Conservation (phyloP, 73 alveolate species). For the Symbiodinium pilosum region DNA sequence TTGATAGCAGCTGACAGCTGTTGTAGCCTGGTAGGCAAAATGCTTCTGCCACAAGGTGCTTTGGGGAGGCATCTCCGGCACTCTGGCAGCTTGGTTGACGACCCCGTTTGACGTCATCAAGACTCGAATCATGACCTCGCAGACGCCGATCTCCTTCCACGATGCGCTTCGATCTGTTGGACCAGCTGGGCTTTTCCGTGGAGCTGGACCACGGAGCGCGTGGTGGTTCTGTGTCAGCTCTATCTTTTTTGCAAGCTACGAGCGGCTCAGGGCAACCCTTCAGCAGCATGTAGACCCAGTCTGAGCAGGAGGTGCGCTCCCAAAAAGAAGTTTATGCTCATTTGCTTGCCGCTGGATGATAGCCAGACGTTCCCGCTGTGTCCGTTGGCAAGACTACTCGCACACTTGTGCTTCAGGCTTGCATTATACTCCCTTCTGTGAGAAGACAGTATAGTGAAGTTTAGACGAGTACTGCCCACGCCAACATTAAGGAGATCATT, state of each 20-base stretch:
- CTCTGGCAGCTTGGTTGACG: slow-evolving; percentile 97
- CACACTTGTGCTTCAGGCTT: too few species aligned
- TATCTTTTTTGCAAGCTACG: slow-evolving; percentile 62
- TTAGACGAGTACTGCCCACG: too few species aligned
- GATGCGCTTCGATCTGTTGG: slow-evolving; percentile 19
- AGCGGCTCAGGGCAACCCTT: slow-evolving; percentile 31
- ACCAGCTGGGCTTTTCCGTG: slow-evolving; percentile 32
- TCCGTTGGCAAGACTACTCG: too few species aligned
- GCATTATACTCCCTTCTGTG: too few species aligned
- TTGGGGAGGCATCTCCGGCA: slow-evolving; percentile 97
- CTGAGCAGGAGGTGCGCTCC: background rate
- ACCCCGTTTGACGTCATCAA: slow-evolving; percentile 97
- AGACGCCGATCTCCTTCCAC: background rate
- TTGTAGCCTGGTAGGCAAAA: too few species aligned
- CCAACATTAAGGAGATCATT: slow-evolving; percentile 21
- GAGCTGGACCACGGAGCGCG: slow-evolving; percentile 47
- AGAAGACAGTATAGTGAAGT: too few species aligned
- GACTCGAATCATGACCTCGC: slow-evolving; percentile 95
- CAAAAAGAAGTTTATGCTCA: background rate
- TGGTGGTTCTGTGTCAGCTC: slow-evolving; percentile 94
- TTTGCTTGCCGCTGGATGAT: too few species aligned
- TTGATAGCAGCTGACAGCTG: background rate
- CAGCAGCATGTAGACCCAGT: slow-evolving; percentile 4
- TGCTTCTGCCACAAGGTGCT: slow-evolving; percentile 83
- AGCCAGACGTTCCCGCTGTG: too few species aligned